Percentiles rank a stretch among this genome's conserved stretches.
Evolutionary conservation across 192 early-diverging fungal genomes (phyloP).

Genomic region (Podila clonocystis): DNA sequence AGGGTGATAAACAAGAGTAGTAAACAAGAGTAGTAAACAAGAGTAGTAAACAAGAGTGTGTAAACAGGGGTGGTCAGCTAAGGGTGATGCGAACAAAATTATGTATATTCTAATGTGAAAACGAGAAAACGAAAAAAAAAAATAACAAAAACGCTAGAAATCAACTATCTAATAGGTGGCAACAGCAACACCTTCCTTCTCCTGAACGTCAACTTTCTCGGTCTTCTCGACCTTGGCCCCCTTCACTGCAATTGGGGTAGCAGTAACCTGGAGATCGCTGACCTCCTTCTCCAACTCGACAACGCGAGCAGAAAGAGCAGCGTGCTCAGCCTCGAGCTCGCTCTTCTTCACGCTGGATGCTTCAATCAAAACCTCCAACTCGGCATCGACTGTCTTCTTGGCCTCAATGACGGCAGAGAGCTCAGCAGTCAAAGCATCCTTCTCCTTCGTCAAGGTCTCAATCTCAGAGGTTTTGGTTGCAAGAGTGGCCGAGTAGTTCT

Average conservation of each 20-base stretch:
- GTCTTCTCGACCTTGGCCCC: constrained; percentile 17
- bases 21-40: too few species aligned
- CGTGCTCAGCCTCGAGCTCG: constrained; percentile 19
- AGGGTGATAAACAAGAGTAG: too few species aligned
- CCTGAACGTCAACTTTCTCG: constrained; percentile 26
- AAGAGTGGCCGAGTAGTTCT: constrained; percentile 13
- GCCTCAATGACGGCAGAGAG: constrained; percentile 13
- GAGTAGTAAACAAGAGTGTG: too few species aligned
- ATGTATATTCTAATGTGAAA: neutral
- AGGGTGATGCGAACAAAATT: too few species aligned
- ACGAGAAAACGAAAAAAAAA: neutral
- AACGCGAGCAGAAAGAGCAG: constrained; percentile 13
- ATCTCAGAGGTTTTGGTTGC: constrained; percentile 8
- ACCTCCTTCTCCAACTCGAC: constrained; percentile 32
- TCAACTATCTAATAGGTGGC: constrained; percentile 30
- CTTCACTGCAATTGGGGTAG: neutral
- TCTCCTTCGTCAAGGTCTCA: constrained; percentile 19
- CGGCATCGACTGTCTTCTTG: constrained; percentile 15
- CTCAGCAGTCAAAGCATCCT: constrained; percentile 3
- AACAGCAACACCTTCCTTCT: constrained; percentile 46
- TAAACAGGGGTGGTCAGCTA: too few species aligned
- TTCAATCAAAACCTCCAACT: constrained; percentile 18
- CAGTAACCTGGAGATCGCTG: constrained; percentile 1
- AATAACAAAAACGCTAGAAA: neutral
- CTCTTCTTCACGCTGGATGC: constrained; percentile 9